Conservation (phyloP, 495 filamentous ascomycete genomes). For the Neurospora africana region DNA sequence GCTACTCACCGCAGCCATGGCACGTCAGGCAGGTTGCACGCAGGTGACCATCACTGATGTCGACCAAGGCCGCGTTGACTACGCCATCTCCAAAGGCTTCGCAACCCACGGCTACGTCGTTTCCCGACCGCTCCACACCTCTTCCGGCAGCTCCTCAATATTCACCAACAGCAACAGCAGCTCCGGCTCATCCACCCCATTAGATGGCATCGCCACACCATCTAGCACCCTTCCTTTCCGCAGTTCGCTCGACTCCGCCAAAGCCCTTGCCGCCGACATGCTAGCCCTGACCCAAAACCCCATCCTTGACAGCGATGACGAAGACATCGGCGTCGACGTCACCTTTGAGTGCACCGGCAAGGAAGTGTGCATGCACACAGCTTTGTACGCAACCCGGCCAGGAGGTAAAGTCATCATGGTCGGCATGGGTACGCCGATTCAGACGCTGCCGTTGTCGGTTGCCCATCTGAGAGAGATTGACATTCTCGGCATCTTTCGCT, state of each 20-base stretch:
- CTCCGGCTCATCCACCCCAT: slow-evolving; percentile 31
- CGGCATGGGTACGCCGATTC: slow-evolving; percentile 87
- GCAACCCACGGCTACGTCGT: slow-evolving; percentile 60
- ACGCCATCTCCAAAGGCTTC: slow-evolving; percentile 61
- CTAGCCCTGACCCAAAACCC: slow-evolving; percentile 32
- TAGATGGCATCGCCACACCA: slow-evolving; percentile 37
- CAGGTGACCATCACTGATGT: slow-evolving; percentile 73
- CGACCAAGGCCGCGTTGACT: slow-evolving; percentile 63
- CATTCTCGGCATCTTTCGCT: slow-evolving; percentile 84
- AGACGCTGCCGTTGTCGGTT: slow-evolving; percentile 74
- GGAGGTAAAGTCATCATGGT: slow-evolving; percentile 81
- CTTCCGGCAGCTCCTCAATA: slow-evolving; percentile 31
- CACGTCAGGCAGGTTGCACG: slow-evolving; percentile 55
- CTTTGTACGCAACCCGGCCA: slow-evolving; percentile 69
- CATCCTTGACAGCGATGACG: slow-evolving; percentile 27
- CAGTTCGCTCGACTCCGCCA: slow-evolving; percentile 47
- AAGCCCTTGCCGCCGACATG: slow-evolving; percentile 43
- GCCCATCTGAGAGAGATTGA: slow-evolving; percentile 85
- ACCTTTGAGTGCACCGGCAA: slow-evolving; percentile 92
- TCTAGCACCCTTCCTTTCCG: slow-evolving; percentile 25
- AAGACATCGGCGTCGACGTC: slow-evolving; percentile 57
- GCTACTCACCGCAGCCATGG: slow-evolving; percentile 62
- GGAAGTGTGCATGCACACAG: slow-evolving; percentile 73
- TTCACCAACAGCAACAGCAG: slow-evolving; percentile 20
- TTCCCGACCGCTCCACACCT: slow-evolving; percentile 30